Evolutionary conservation across 441 rosid genomes (phyloP).

Genomic region (Populus hybrid): DNA sequence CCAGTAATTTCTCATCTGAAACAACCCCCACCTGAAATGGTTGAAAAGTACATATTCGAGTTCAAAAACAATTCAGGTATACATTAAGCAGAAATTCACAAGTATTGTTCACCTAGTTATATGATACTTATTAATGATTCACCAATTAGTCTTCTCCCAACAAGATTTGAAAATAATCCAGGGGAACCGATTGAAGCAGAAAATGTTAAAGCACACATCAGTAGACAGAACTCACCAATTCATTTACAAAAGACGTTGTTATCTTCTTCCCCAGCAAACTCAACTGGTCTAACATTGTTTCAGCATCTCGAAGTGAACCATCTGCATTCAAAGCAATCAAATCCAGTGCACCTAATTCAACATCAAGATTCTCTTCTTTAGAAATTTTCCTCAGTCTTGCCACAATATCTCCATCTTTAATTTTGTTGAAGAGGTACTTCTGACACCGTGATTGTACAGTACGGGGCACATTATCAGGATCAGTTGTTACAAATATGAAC

Average conservation of each 20-base stretch:
- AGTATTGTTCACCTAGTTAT: not conserved
- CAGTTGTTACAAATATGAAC: constrained; percentile 87
- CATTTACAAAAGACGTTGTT: constrained; percentile 80
- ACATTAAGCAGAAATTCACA: not conserved
- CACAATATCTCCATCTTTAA: constrained; percentile 79
- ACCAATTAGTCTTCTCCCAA: not conserved
- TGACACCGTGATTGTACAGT: constrained; percentile 95
- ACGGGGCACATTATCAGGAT: constrained; percentile 90
- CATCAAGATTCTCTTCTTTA: constrained; percentile 75
- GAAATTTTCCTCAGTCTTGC: constrained; percentile 68
- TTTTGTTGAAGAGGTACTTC: constrained; percentile 88
- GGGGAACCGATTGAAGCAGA: constrained; percentile 4
- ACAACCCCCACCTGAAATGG: constrained; percentile 82
- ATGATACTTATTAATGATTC: not conserved
- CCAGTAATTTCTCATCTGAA: constrained; percentile 88
- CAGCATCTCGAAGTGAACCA: constrained; percentile 98
- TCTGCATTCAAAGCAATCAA: constrained; percentile 90
- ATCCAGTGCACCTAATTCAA: constrained; percentile 81
- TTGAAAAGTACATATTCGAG: constrained; percentile 9
- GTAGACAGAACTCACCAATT: constrained; percentile 67
- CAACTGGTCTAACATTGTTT: constrained; percentile 95
- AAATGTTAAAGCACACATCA: constrained; percentile 5
- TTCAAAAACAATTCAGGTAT: constrained; percentile 9
- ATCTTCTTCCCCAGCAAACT: constrained; percentile 90
- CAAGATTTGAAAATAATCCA: not conserved